These are phyloP conservation scores for Pichia sp. DNA, from an alignment of 1,139 yeast genomes.

Conservation along the genomic window DNA sequence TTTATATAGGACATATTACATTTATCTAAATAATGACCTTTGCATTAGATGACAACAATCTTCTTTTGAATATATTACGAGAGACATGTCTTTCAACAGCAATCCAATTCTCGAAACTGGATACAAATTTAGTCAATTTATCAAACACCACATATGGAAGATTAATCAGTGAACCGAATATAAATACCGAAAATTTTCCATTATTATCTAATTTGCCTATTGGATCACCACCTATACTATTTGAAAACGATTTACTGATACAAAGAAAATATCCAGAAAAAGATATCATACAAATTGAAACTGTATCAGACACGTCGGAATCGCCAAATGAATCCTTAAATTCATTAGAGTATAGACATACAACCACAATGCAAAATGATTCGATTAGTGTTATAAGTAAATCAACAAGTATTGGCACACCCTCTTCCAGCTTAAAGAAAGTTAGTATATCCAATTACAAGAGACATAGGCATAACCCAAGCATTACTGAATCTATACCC, in stretches of 20 bases:
- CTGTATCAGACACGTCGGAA: neutral
- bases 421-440: neutral
- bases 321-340: neutral
- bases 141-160: neutral
- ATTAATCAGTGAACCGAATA: neutral
- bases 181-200: constrained; percentile 6
- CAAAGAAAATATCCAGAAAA: neutral
- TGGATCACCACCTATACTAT: constrained; percentile 7
- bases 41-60: constrained; percentile 11
- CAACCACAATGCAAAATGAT: neutral
- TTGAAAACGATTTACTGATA: neutral
- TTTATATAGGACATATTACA: no score
- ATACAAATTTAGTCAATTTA: neutral
- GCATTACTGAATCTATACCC: neutral
- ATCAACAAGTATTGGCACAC: neutral
- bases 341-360: neutral
- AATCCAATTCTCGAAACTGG: neutral
- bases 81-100: constrained; percentile 13
- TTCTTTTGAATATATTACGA: constrained; percentile 14
- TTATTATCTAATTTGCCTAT: constrained; percentile 2
- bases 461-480: neutral
- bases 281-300: neutral
- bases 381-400: neutral
- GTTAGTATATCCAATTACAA: neutral
- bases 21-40: constrained; percentile 6